These are phyloP conservation scores for Escallonia herrerae DNA, from an alignment of 129 eudicot genomes.

Conservation along the genomic window DNA sequence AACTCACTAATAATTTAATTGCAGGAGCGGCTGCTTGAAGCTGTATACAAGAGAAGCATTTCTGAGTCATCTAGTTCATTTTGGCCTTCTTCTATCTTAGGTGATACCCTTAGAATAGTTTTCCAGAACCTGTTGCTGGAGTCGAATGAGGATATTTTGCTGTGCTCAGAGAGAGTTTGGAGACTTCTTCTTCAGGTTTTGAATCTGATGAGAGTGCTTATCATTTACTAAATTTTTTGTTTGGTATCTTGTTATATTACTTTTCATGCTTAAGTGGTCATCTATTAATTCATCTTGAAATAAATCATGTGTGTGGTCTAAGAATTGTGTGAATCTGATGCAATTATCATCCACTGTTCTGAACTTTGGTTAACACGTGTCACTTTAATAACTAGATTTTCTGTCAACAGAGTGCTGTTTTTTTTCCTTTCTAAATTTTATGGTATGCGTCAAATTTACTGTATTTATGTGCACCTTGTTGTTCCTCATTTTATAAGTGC, in stretches of 20 bases:
- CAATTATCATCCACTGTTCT: no score
- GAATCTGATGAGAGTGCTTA: constrained; percentile 9
- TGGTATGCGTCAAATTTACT: not conserved
- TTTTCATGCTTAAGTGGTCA: not conserved
- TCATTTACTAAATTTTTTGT: not conserved
- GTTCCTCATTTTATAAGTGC: not conserved
- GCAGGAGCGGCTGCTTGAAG: constrained; percentile 92
- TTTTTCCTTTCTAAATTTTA: not conserved
- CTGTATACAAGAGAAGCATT: constrained; percentile 67
- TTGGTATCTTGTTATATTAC: not conserved
- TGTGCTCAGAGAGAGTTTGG: constrained; percentile 97
- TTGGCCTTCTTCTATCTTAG: constrained; percentile 90
- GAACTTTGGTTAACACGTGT: no score
- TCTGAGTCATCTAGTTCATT: constrained; percentile 68
- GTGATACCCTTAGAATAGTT: constrained; percentile 88
- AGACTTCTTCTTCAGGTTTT: constrained; percentile 69
- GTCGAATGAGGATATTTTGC: constrained; percentile 77
- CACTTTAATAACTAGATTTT: not conserved
- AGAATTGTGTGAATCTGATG: no score
- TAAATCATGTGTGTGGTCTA: no score
- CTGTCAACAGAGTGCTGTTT: not conserved
- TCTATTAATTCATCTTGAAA: no score
- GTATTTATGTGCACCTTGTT: not conserved
- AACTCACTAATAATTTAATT: constrained; percentile 8
- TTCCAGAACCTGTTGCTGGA: constrained; percentile 90